Conservation (phyloP, 768 basidiomycete species). For the Suillus variegatus region DNA sequence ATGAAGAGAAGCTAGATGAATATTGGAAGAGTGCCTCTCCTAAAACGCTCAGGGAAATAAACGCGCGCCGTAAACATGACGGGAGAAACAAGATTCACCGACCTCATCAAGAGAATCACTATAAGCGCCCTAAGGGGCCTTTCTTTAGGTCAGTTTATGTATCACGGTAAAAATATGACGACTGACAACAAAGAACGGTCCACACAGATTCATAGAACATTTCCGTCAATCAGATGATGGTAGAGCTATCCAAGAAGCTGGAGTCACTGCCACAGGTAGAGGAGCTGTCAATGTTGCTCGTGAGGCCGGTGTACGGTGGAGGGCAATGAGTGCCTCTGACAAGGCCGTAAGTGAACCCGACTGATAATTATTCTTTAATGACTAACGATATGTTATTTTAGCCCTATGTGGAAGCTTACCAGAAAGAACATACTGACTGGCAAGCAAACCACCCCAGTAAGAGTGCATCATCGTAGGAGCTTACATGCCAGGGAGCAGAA, state of each 20-base stretch:
- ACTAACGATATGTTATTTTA: not conserved
- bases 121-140: conserved; percentile 11
- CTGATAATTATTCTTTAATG: not conserved
- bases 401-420: conserved; percentile 13
- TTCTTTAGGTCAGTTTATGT: conserved; percentile 27
- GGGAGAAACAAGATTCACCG: conserved; percentile 23
- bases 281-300: conserved; percentile 7
- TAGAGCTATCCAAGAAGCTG: conserved; percentile 16
- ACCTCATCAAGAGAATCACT: conserved; percentile 2
- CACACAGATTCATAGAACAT: conserved; percentile 21
- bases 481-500: not conserved
- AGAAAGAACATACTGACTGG: not conserved
- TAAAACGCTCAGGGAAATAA: conserved; percentile 30
- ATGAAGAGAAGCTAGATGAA: conserved; percentile 21
- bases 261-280: conserved; percentile 6
- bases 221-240: conserved; percentile 20
- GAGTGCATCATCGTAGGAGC: not conserved
- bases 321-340: conserved; percentile 31
- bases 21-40: conserved; percentile 28
- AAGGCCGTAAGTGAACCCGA: conserved; percentile 26
- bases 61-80: conserved; percentile 29
- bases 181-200: not conserved
- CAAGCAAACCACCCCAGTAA: not conserved
- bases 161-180: not conserved
- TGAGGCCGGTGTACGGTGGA: conserved; percentile 31